These are phyloP conservation scores for Tetragonia tetragonoides DNA, from an alignment of 148 eudicot genomes.

Conservation along the genomic window DNA sequence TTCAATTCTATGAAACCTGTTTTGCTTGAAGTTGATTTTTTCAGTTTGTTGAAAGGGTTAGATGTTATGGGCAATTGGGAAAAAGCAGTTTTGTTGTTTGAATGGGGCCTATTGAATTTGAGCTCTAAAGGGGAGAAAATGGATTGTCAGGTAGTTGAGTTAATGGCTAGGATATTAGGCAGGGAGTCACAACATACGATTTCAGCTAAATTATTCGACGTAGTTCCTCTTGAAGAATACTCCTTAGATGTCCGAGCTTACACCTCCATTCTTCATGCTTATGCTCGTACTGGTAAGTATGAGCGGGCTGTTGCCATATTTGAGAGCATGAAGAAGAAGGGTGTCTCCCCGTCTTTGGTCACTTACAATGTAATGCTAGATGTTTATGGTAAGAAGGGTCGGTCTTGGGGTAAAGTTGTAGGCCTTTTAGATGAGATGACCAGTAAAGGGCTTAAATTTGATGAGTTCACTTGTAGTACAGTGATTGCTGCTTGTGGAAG, in stretches of 20 bases:
- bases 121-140: slow-evolving; percentile 30
- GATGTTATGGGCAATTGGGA: slow-evolving; percentile 66
- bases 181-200: slow-evolving; percentile 71
- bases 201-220: slow-evolving; percentile 68
- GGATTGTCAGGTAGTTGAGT: slow-evolving; percentile 58
- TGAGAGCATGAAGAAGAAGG: slow-evolving; percentile 48
- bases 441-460: slow-evolving; percentile 55
- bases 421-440: slow-evolving; percentile 67
- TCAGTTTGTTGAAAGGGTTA: slow-evolving; percentile 61
- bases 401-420: slow-evolving; percentile 69
- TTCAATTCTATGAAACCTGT: slow-evolving; percentile 48
- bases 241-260: slow-evolving; percentile 66
- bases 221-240: slow-evolving; percentile 55
- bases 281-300: slow-evolving; percentile 64
- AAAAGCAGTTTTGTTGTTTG: slow-evolving; percentile 63
- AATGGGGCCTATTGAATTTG: slow-evolving; percentile 57
- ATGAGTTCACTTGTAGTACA: slow-evolving; percentile 89
- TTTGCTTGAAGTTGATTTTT: slow-evolving; percentile 54
- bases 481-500: slow-evolving; percentile 92
- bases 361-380: slow-evolving; percentile 60
- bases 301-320: slow-evolving; percentile 59
- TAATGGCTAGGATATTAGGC: slow-evolving; percentile 69
- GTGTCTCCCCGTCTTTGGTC: slow-evolving; percentile 66
- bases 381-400: slow-evolving; percentile 80
- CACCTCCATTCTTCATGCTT: slow-evolving; percentile 67